Percentiles rank a stretch among this genome's conserved stretches.
These are phyloP conservation scores for Monosporascus cannonballus DNA, from an alignment of 2,329 filamentous ascomycete genomes.

Conservation along the genomic window DNA sequence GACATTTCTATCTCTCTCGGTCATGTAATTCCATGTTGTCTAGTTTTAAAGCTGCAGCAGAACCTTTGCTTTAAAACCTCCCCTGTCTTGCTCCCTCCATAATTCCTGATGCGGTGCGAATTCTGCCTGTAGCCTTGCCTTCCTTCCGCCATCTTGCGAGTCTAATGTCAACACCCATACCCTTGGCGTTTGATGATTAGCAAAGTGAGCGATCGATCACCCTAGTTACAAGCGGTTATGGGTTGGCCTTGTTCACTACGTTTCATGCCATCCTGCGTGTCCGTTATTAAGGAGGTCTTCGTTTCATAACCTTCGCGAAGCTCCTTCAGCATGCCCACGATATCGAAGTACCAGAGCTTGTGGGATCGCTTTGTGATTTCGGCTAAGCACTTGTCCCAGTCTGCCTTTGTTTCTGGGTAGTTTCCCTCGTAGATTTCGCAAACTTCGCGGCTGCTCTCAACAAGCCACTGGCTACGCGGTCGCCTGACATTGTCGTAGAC, in stretches of 20 bases:
- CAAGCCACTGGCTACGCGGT: constrained; percentile 16
- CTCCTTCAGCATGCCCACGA: constrained; percentile 11
- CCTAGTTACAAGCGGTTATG: too few relatives aligned
- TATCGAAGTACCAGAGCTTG: constrained; percentile 18
- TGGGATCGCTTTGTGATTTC: constrained; percentile 14
- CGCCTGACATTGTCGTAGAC: constrained; percentile 12
- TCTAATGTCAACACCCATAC: too few relatives aligned
- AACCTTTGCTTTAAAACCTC: too few relatives aligned
- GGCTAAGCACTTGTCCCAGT: constrained; percentile 16
- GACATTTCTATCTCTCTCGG: too few relatives aligned
- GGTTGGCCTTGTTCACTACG: neutral
- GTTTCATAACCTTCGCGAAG: neutral
- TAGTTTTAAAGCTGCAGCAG: too few relatives aligned
- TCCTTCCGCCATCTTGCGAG: too few relatives aligned
- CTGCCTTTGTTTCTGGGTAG: constrained; percentile 9
- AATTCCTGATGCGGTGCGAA: too few relatives aligned
- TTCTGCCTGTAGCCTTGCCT: too few relatives aligned
- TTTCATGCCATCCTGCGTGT: neutral
- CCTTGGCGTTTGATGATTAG: too few relatives aligned
- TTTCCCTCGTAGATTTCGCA: constrained; percentile 17
- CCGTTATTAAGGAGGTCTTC: neutral
- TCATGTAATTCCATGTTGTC: too few relatives aligned
- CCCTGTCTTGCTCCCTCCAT: too few relatives aligned
- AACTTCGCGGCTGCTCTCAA: constrained; percentile 16
- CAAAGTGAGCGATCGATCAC: too few relatives aligned